These are phyloP conservation scores for Xylariales sp. DNA, from an alignment of 2,329 filamentous ascomycete genomes.

Conservation along the genomic window DNA sequence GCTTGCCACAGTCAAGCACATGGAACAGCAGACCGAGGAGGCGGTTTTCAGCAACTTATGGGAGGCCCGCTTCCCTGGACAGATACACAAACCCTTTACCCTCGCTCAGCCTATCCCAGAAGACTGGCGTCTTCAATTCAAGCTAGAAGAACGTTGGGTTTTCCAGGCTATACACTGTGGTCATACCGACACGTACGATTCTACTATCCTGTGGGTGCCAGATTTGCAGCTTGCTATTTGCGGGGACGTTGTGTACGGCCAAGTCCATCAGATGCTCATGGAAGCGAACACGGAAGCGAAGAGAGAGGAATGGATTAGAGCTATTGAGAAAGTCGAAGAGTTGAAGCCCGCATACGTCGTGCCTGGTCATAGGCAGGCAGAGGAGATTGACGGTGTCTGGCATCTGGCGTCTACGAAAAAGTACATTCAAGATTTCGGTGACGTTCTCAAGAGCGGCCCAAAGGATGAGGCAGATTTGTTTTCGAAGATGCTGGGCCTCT, in stretches of 20 bases:
- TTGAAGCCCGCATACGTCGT: conserved; percentile 4
- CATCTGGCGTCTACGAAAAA: conserved; percentile 17
- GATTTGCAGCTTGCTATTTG: conserved; percentile 51
- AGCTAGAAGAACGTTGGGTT: conserved; percentile 40
- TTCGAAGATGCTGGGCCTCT: neutral
- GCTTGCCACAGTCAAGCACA: conserved; percentile 39
- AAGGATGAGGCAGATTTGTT: neutral
- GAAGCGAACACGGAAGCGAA: conserved; percentile 25
- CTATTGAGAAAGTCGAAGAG: conserved; percentile 6
- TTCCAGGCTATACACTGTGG: conserved; percentile 43
- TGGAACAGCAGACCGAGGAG: conserved; percentile 40
- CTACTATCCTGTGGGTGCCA: conserved; percentile 52
- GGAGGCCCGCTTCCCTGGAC: conserved; percentile 43
- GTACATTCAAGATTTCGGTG: conserved; percentile 9
- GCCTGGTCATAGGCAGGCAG: neutral
- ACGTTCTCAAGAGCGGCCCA: neutral
- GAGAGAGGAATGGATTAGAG: conserved; percentile 4
- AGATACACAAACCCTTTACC: conserved; percentile 38
- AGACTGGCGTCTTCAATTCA: conserved; percentile 25
- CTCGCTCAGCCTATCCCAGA: conserved; percentile 37
- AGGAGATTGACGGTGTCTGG: conserved; percentile 18
- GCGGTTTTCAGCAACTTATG: conserved; percentile 38
- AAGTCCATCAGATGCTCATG: conserved; percentile 33
- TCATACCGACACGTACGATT: conserved; percentile 42
- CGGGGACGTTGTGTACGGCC: conserved; percentile 47